These are phyloP conservation scores for Escovopsis sp. DNA, from an alignment of 2,329 filamentous ascomycete genomes.

Conservation along the genomic window DNA sequence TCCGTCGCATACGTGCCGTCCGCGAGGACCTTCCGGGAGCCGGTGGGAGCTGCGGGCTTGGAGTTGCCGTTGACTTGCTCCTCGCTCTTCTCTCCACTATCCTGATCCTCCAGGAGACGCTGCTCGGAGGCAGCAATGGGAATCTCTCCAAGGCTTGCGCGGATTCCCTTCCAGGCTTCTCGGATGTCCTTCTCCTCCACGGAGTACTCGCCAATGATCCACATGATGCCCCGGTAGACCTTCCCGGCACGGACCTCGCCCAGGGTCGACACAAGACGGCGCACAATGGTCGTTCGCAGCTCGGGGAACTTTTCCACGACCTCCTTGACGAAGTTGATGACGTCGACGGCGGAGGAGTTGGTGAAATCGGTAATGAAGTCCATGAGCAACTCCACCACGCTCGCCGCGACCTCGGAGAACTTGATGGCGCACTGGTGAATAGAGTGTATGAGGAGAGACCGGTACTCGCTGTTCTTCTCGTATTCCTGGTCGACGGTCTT, in stretches of 20 bases:
- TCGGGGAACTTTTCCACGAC: conserved; percentile 96
- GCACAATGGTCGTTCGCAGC: conserved; percentile 73
- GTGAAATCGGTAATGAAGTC: conserved; percentile 98
- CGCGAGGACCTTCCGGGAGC: conserved; percentile 81
- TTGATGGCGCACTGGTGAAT: conserved; percentile 99
- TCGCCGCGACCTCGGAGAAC: conserved; percentile 94
- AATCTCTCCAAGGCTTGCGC: conserved; percentile 87
- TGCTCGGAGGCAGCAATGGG: conserved; percentile 94
- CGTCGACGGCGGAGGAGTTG: conserved; percentile 89
- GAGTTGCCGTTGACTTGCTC: conserved; percentile 67
- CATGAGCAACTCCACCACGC: conserved; percentile 93
- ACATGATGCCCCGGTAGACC: conserved; percentile 90
- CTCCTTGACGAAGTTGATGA: conserved; percentile 97
- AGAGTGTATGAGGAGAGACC: conserved; percentile 86
- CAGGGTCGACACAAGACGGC: conserved; percentile 76
- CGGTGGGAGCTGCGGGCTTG: conserved; percentile 61
- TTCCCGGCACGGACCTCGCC: conserved; percentile 92
- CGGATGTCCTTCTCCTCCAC: conserved; percentile 85
- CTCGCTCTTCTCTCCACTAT: conserved; percentile 48
- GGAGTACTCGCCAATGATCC: conserved; percentile 97
- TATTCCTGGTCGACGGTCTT: conserved; percentile 98
- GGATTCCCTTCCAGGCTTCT: conserved; percentile 92
- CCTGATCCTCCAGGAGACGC: conserved; percentile 72
- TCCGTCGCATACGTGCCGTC: conserved; percentile 97
- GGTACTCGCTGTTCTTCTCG: conserved; percentile 94